A percentile compares a stretch with the other conserved stretches of the same genome.
Evolutionary conservation across 2,329 filamentous ascomycete species (phyloP).

Genomic region (Metarhizium rileyi): DNA sequence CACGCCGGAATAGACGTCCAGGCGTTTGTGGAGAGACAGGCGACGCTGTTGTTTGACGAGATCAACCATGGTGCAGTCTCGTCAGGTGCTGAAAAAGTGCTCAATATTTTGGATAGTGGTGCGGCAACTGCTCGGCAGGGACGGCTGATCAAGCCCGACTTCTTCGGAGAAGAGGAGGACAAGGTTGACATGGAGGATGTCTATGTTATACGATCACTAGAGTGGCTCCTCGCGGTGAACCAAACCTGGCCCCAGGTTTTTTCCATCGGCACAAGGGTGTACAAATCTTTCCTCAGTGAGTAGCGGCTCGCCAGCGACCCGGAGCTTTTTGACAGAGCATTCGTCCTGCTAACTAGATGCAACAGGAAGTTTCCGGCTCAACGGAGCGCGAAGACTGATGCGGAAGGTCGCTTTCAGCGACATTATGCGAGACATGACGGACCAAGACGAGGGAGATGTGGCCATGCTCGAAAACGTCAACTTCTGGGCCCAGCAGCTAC

Average conservation of each 20-base stretch:
- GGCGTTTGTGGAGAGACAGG: slow-evolving; percentile 64
- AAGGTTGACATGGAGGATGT: slow-evolving; percentile 53
- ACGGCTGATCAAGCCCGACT: slow-evolving; percentile 57
- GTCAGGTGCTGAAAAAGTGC: slow-evolving; percentile 33
- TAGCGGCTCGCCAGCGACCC: slow-evolving; percentile 11
- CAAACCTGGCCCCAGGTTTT: slow-evolving; percentile 66
- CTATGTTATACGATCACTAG: slow-evolving; percentile 64
- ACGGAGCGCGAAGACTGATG: slow-evolving; percentile 44
- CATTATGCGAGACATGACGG: slow-evolving; percentile 33
- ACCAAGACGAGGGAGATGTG: slow-evolving; percentile 27
- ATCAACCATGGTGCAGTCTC: slow-evolving; percentile 23
- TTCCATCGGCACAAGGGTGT: slow-evolving; percentile 57
- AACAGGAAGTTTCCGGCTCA: slow-evolving; percentile 39
- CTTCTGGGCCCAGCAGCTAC: slow-evolving; percentile 30
- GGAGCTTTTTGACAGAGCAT: not conserved
- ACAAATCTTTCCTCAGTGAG: slow-evolving; percentile 78
- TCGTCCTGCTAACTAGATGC: not conserved
- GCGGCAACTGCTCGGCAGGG: slow-evolving; percentile 32
- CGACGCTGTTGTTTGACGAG: slow-evolving; percentile 40
- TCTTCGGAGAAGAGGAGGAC: slow-evolving; percentile 54
- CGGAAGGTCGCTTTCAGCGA: slow-evolving; percentile 40
- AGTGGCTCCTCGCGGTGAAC: slow-evolving; percentile 74
- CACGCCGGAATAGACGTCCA: slow-evolving; percentile 63
- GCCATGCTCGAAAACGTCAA: slow-evolving; percentile 27
- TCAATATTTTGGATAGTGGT: slow-evolving; percentile 40